A percentile compares a stretch with the other conserved stretches of the same genome.
These are phyloP conservation scores for Aspergillus sp. DNA, from an alignment of 2,329 filamentous ascomycete species.

Conservation along the genomic window DNA sequence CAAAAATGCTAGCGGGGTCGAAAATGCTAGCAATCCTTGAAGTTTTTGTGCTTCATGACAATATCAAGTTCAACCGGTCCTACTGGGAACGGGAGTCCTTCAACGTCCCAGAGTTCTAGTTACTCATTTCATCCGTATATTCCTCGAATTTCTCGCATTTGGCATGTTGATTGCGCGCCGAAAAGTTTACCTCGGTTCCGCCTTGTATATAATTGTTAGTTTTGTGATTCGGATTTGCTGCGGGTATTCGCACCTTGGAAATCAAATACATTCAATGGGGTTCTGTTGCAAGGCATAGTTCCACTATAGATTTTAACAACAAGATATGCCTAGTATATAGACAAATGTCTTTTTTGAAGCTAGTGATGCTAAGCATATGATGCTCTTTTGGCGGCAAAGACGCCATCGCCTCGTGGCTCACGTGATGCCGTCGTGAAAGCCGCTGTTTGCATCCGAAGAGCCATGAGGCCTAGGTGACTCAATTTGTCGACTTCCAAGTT, in stretches of 20 bases:
- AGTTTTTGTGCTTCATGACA: neutral
- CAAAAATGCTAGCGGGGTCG: slow-evolving; percentile 6
- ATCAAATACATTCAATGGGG: slow-evolving; percentile 2
- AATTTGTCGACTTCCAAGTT: neutral
- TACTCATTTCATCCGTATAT: neutral
- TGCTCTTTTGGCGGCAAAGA: neutral
- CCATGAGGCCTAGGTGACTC: neutral
- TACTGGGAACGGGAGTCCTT: neutral
- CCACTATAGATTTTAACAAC: too few relatives aligned
- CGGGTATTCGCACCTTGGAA: slow-evolving; percentile 13
- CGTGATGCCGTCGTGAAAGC: slow-evolving; percentile 13
- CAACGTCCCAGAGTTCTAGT: neutral
- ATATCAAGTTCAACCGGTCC: neutral
- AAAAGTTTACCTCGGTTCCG: slow-evolving; percentile 17
- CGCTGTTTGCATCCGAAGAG: slow-evolving; percentile 23
- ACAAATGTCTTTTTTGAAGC: neutral
- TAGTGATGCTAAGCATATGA: neutral
- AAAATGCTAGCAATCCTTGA: neutral
- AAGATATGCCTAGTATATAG: neutral
- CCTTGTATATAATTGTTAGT: slow-evolving; percentile 21
- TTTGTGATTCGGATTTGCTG: slow-evolving; percentile 7
- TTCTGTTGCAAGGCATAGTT: neutral
- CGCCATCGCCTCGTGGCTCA: slow-evolving; percentile 6
- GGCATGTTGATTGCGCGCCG: slow-evolving; percentile 14
- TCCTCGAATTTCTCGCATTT: slow-evolving; percentile 8